phyloP scores from a whole-genome alignment of 257 asterid species.

The Oldenlandia corymbosa region DNA sequence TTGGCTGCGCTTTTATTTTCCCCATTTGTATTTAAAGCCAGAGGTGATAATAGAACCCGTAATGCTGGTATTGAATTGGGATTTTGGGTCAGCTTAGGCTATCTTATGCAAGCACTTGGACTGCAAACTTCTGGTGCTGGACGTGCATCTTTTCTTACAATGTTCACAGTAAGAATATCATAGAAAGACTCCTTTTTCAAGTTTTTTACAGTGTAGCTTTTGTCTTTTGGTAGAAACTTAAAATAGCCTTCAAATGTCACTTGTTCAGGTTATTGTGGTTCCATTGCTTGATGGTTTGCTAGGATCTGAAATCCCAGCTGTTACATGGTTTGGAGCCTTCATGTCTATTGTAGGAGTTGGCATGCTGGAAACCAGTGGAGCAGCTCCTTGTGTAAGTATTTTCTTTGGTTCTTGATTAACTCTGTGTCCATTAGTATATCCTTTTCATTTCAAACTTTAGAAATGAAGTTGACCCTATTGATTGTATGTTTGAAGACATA shows the following conservation, averaged over 20 bases:
- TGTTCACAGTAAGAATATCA: constrained; percentile 62
- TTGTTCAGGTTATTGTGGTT: constrained; percentile 70
- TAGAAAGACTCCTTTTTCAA: neutral
- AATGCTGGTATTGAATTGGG: constrained; percentile 75
- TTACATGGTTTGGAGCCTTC: constrained; percentile 79
- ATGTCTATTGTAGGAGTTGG: constrained; percentile 61
- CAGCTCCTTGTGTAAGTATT: constrained; percentile 72
- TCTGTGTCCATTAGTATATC: neutral
- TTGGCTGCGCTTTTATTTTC: constrained; percentile 57
- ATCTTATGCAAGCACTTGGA: constrained; percentile 76
- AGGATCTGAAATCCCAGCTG: constrained; percentile 60
- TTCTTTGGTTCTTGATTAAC: constrained; percentile 3
- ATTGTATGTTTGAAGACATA: neutral
- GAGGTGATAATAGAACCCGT: constrained; percentile 49
- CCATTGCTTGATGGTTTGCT: constrained; percentile 76
- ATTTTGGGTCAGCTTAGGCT: constrained; percentile 72
- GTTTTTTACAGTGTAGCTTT: neutral
- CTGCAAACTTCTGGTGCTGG: constrained; percentile 82
- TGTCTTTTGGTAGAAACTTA: neutral
- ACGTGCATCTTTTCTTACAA: constrained; percentile 62
- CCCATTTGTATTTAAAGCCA: constrained; percentile 48
- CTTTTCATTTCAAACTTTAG: neutral
- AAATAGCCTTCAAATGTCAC: constrained; percentile 17
- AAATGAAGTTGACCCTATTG: neutral
- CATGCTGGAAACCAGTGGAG: constrained; percentile 81